Percentiles rank a stretch among this genome's conserved stretches.
Conservation (phyloP, 1,139 yeast genomes). For the Geotrichum carabidarum region DNA sequence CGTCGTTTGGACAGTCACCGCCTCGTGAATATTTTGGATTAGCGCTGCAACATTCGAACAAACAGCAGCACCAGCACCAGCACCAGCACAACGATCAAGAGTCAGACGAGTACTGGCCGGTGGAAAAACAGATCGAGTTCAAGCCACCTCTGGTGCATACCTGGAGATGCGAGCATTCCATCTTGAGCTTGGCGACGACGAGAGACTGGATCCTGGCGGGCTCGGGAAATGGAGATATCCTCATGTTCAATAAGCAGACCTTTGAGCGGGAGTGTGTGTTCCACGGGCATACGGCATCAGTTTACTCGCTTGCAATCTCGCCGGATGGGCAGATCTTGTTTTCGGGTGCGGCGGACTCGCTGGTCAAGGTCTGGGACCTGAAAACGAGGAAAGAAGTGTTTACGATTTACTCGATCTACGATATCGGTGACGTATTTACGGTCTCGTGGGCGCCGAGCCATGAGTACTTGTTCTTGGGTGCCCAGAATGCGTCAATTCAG, state of each 20-base stretch:
- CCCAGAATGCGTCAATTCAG: slow-evolving; percentile 84
- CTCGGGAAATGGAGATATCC: slow-evolving; percentile 82
- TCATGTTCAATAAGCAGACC: slow-evolving; percentile 63
- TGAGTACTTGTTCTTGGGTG: slow-evolving; percentile 72
- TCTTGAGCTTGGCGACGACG: slow-evolving; percentile 70
- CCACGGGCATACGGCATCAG: slow-evolving; percentile 48
- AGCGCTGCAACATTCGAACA: too few species aligned
- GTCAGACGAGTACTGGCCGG: slow-evolving; percentile 13
- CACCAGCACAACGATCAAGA: not conserved
- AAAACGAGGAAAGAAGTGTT: slow-evolving; percentile 41
- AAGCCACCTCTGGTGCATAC: slow-evolving; percentile 49
- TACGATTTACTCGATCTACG: slow-evolving; percentile 75
- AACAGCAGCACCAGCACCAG: too few species aligned
- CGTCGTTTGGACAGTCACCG: not conserved
- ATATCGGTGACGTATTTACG: slow-evolving; percentile 91
- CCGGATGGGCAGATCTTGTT: slow-evolving; percentile 59
- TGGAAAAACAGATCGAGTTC: not conserved
- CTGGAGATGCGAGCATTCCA: slow-evolving; percentile 72
- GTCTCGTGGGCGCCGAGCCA: slow-evolving; percentile 60
- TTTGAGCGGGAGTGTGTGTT: slow-evolving; percentile 48
- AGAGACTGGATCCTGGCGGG: slow-evolving; percentile 73
- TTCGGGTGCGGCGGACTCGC: slow-evolving; percentile 86
- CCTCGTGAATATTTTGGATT: too few species aligned
- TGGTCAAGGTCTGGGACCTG: slow-evolving; percentile 79
- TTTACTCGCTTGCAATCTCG: slow-evolving; percentile 60